phyloP scores from a whole-genome alignment of 2,329 filamentous ascomycete genomes.

The Aspergillus sojae region DNA sequence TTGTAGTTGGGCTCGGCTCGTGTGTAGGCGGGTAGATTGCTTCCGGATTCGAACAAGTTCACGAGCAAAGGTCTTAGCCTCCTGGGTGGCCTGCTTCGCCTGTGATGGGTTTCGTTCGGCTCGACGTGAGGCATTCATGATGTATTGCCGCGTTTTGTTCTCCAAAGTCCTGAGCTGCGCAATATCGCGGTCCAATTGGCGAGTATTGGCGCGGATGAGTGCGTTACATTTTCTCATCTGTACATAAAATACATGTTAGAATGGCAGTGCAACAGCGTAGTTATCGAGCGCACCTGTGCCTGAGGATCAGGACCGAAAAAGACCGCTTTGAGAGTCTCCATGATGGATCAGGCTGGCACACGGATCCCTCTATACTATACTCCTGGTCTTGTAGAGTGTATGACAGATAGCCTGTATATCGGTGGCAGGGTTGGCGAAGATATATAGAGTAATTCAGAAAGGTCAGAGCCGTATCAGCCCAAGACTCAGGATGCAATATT shows the following conservation, averaged over 20 bases:
- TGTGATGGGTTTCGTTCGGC: constrained; percentile 78
- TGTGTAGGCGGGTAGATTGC: constrained; percentile 72
- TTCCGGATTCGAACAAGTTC: constrained; percentile 84
- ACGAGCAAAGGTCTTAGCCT: constrained; percentile 84
- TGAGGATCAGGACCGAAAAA: constrained; percentile 93
- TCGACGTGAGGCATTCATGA: constrained; percentile 79
- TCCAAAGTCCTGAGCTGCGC: constrained; percentile 75
- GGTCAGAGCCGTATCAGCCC: background rate
- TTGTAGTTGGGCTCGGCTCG: constrained; percentile 86
- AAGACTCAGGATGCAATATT: background rate
- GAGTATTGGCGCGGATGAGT: constrained; percentile 84
- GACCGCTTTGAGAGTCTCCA: constrained; percentile 85
- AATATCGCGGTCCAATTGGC: constrained; percentile 94
- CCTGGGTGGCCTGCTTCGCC: constrained; percentile 74
- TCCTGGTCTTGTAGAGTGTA: background rate
- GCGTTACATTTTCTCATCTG: constrained; percentile 95
- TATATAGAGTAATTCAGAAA: background rate
- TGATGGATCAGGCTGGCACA: constrained; percentile 44
- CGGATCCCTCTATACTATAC: background rate
- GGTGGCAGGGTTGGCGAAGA: too few relatives aligned
- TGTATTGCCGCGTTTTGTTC: constrained; percentile 79
- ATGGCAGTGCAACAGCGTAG: background rate
- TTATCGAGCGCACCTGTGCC: constrained; percentile 69
- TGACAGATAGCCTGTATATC: background rate
- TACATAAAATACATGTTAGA: constrained; percentile 15